Evolutionary conservation across 2,329 filamentous ascomycete species (phyloP).

Genomic region (Paraphaeosphaeria sporulosa): DNA sequence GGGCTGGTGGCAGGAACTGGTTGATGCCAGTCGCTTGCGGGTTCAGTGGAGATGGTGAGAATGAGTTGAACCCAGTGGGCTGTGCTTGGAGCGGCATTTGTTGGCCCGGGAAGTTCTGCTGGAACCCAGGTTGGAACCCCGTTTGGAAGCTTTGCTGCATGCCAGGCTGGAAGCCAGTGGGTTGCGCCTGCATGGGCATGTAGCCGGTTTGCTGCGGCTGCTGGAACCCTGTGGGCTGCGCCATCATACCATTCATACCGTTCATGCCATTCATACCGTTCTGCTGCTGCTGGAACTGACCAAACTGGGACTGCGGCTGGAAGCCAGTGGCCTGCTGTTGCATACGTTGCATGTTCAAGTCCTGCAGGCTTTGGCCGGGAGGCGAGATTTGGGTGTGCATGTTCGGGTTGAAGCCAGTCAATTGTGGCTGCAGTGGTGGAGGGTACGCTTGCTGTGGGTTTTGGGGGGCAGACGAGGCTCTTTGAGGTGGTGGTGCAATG

Average conservation of each 20-base stretch:
- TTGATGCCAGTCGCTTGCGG: conserved; percentile 65
- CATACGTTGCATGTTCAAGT: conserved; percentile 60
- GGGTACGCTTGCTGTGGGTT: conserved; percentile 73
- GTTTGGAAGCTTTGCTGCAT: conserved; percentile 31
- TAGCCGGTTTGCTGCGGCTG: conserved; percentile 53
- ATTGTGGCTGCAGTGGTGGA: conserved; percentile 79
- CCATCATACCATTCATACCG: conserved; percentile 49
- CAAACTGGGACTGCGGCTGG: conserved; percentile 43
- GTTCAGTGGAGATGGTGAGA: conserved; percentile 50
- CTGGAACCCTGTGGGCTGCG: conserved; percentile 53
- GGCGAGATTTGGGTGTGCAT: conserved; percentile 71
- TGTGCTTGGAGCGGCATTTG: conserved; percentile 51
- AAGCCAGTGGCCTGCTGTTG: conserved; percentile 52
- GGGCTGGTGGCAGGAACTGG: conserved; percentile 54
- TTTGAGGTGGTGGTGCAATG: conserved; percentile 78
- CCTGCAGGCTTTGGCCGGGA: conserved; percentile 78
- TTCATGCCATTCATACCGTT: conserved; percentile 47
- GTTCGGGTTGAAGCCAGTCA: conserved; percentile 72
- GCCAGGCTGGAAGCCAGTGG: conserved; percentile 36
- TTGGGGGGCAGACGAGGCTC: conserved; percentile 87
- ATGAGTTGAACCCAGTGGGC: conserved; percentile 49
- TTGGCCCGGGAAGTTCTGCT: conserved; percentile 62
- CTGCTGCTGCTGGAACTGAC: conserved; percentile 41
- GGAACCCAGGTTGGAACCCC: conserved; percentile 55
- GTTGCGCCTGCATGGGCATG: conserved; percentile 60